These are phyloP conservation scores for Lodderomyces metapsilosis DNA, from an alignment of 1,139 yeast species.

Conservation along the genomic window DNA sequence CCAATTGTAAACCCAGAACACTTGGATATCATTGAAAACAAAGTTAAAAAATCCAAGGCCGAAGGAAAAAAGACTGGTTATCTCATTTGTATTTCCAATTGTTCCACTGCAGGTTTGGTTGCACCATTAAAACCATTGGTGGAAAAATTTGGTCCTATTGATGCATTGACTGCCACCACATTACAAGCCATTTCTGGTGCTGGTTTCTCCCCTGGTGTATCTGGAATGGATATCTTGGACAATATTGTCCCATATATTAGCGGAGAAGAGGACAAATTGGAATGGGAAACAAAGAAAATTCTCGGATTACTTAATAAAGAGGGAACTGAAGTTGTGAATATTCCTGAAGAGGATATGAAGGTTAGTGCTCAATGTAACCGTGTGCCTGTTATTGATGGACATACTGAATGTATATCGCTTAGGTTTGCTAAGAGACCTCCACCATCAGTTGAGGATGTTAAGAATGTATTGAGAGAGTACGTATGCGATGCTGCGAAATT, in stretches of 20 bases:
- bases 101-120: constrained; percentile 97
- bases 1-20: constrained; percentile 97
- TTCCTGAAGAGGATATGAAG: constrained; percentile 68
- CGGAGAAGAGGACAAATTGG: constrained; percentile 98
- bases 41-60: constrained; percentile 52
- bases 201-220: constrained; percentile 97
- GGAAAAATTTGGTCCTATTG: constrained; percentile 86
- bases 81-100: constrained; percentile 92
- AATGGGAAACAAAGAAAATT: constrained; percentile 97
- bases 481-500: constrained; percentile 79
- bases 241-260: constrained; percentile 91
- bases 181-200: constrained; percentile 98
- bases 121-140: constrained; percentile 94
- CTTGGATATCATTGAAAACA: constrained; percentile 67
- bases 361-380: constrained; percentile 97
- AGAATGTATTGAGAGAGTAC: constrained; percentile 66
- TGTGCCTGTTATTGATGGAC: constrained; percentile 97
- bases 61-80: constrained; percentile 66
- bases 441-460: constrained; percentile 80
- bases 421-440: constrained; percentile 79
- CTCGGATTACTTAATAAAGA: constrained; percentile 62
- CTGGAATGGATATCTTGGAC: constrained; percentile 92
- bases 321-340: constrained; percentile 57
- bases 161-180: constrained; percentile 83
- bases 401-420: constrained; percentile 90